Base-by-base conservation (phyloP, 805 yeast genomes). In the Cyberlindnera euphorbiiphila region DNA sequence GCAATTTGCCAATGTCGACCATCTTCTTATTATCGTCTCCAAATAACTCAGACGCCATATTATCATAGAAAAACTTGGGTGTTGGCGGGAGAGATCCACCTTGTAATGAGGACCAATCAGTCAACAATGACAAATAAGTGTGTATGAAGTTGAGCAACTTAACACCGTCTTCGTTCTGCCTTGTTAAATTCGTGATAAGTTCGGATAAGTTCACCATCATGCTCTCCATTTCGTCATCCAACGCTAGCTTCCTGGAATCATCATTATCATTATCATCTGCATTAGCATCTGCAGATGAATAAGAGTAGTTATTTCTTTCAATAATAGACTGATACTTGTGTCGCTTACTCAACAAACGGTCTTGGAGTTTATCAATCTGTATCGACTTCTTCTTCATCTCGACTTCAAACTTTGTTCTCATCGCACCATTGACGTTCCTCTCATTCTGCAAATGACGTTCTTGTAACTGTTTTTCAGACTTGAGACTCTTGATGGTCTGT, bases 151-250 rank as follows among this genome's bases (percentile, higher is more conserved):
- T 34, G 1, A 46, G 21, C 8, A 47, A 28, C n/a, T 40, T 36
- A 1, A 29, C 22, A 12, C 37, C 34, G 11, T 18, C n/a, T 7
- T 34, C 37, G 26, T 44, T 47, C 25, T 49, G 42, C 6, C 25
- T 2, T 4, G 51, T 45, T 10, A 48, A 29, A 12, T 39, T 39
- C 8, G 42, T 36, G n/a, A 50, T 48, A n/a, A 51, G 25, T 1
- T 43, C 39, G 3, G 43, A 40, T n/a, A 51, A 26, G 17, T 41
- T 43, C 3, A 33, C 29, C 42, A 50, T 37, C 44, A 53, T 40
- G 9, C 31, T 33, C 17, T 50, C 50, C 33, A 52, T 27, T 36
- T 51, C 56, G n/a, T 47, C 37, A 32, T 46, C 50, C 14, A 52
- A 12, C 2, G 40, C 30, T 14, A 43, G 33, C 19, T 33, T 36